Evolutionary conservation across 176 grass and related monocot genomes (phyloP).

Genomic region (Thinopyrum elongatum): DNA sequence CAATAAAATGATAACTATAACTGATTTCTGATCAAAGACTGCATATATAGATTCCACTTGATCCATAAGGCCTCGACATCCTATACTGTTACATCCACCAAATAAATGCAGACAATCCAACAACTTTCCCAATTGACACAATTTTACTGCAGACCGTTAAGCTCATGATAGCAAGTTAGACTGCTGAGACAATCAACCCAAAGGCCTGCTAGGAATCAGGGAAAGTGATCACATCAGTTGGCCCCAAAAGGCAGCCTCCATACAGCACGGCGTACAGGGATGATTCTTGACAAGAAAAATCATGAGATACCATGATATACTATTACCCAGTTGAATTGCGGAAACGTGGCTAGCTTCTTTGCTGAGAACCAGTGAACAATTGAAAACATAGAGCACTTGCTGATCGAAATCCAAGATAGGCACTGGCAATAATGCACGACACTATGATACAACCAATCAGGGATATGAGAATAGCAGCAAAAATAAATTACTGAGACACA

Average conservation of each 20-base stretch:
- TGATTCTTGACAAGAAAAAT: conserved; percentile 19
- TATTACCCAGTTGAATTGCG: conserved; percentile 24
- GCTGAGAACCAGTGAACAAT: conserved; percentile 3
- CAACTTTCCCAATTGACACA: conserved; percentile 10
- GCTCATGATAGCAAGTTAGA: neutral
- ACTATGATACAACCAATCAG: conserved; percentile 1
- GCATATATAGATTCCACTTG: conserved; percentile 23
- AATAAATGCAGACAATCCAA: conserved; percentile 6
- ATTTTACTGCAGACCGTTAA: conserved; percentile 23
- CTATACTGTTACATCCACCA: conserved; percentile 30
- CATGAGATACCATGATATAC: conserved; percentile 16
- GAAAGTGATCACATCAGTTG: conserved; percentile 19
- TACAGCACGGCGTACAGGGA: conserved; percentile 6
- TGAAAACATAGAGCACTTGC: conserved; percentile 10
- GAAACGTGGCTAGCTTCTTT: neutral
- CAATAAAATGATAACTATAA: conserved; percentile 17
- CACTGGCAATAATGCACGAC: conserved; percentile 7
- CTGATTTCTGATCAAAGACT: conserved; percentile 2
- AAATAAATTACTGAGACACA: conserved; percentile 24
- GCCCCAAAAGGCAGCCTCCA: conserved; percentile 22
- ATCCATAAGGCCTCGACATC: conserved; percentile 19
- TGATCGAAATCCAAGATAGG: conserved; percentile 7
- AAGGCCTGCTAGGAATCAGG: conserved; percentile 17
- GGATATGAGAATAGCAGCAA: conserved; percentile 21
- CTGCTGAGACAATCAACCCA: conserved; percentile 20